Evolutionary conservation across 345 rosid genomes (phyloP), one percentile per base, ranked within the genome.

Genomic region (Ceriops tagal): DNA sequence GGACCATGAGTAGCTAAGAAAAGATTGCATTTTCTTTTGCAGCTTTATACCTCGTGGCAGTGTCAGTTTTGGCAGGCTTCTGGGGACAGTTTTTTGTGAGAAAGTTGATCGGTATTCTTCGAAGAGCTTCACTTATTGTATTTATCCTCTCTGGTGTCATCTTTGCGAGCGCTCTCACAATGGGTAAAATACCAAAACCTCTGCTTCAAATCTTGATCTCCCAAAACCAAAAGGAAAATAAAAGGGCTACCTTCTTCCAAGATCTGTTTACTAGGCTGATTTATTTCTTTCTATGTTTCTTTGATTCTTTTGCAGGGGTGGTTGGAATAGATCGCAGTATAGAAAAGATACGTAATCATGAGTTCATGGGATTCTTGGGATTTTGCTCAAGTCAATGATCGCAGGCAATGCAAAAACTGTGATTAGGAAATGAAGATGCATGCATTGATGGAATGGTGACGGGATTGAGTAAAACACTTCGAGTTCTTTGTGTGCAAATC

Each of bases 21-120:
- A 43, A 13, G 49, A 18, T 31, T 55, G 9, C 6, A 47, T 71
- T 39, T 71, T 64, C 11, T 47, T 47, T 65, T 76, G 68, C 83
- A 91, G 98, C 97, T 18, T 15, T 89, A 66, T 91, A 88, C 73
- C 84, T 89, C 55, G 83, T 84, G 83, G 61, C 71, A 1, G 83
- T 89, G 46, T 93, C 93, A 7, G 43, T 87, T 11, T 67, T 88
- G 69, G 96, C 98, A 30, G 95, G 98, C 30, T 91, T 93, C 49
- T 91, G 93, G 97, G 98, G 98, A 56, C 98, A 89, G 53, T 89
- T 53, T 74, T 83, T 89, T 5, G 83, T 91, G 16, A 91, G 95
- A 70, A 89, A 87, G 74, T 72, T 88, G 0, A 70, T 88, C 21
- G 31, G 82, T 10, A 65, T 91, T 39, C 75, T 87, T 0, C 71